Conservation (phyloP, 352 stramenopile genomes). For the Phytophthora hibernalis region DNA sequence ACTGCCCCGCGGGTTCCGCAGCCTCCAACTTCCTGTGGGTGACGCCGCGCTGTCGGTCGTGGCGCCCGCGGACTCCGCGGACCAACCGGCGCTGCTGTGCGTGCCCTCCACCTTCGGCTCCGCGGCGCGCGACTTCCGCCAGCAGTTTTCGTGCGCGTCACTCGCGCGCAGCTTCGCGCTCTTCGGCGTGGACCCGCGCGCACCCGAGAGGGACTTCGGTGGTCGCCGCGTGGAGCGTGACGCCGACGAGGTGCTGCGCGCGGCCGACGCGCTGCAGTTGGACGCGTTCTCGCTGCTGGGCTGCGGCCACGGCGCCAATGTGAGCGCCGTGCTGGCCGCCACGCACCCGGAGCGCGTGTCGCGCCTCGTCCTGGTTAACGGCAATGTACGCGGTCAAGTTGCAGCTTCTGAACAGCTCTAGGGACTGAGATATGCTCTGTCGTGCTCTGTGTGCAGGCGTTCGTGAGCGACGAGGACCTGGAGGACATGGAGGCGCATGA, state of each 20-base stretch:
- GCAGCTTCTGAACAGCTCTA: slow-evolving; percentile 9
- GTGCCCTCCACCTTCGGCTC: slow-evolving; percentile 73
- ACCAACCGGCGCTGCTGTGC: slow-evolving; percentile 61
- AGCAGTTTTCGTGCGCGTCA: slow-evolving; percentile 54
- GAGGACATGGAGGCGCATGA: slow-evolving; percentile 60
- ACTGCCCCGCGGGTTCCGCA: slow-evolving; percentile 27
- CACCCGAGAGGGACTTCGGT: slow-evolving; percentile 56
- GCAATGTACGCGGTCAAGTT: slow-evolving; percentile 60
- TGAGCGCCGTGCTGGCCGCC: slow-evolving; percentile 70
- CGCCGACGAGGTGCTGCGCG: slow-evolving; percentile 70
- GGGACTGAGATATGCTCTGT: slow-evolving; percentile 21
- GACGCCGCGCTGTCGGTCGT: slow-evolving; percentile 58
- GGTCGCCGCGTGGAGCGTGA: slow-evolving; percentile 71
- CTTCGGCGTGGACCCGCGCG: slow-evolving; percentile 69
- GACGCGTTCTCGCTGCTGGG: slow-evolving; percentile 79
- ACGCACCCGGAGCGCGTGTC: slow-evolving; percentile 72
- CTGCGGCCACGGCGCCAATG: slow-evolving; percentile 81
- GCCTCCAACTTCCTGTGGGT: slow-evolving; percentile 47
- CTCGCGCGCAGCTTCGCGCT: slow-evolving; percentile 64
- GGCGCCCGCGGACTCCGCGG: slow-evolving; percentile 12
- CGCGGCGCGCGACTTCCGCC: slow-evolving; percentile 64
- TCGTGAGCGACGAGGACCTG: slow-evolving; percentile 76
- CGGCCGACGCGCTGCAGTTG: slow-evolving; percentile 64
- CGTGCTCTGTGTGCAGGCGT: slow-evolving; percentile 51
- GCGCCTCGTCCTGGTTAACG: slow-evolving; percentile 79